Conservation (phyloP, 2,329 filamentous ascomycete genomes). For the Cytospora mali region DNA sequence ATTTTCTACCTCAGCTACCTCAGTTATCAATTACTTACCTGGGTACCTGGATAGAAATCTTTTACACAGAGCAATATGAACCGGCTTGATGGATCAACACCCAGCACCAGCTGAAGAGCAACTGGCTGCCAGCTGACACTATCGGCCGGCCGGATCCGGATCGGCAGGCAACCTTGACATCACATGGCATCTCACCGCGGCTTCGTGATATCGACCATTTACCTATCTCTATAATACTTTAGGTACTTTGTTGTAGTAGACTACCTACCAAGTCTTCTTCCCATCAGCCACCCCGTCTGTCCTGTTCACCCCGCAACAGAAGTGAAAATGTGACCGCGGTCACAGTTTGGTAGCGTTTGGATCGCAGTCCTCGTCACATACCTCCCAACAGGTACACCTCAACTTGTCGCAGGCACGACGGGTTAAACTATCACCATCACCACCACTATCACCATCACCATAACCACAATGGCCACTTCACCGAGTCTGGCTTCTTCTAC, state of each 20-base stretch:
- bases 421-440: neutral
- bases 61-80: no score
- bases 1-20: no score
- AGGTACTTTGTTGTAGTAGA: no score
- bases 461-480: slow-evolving; percentile 12
- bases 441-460: no score
- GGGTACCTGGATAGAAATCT: no score
- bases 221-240: neutral
- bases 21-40: no score
- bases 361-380: neutral
- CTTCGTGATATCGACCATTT: neutral
- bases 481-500: slow-evolving; percentile 24
- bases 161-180: slow-evolving; percentile 9
- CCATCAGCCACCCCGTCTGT: neutral
- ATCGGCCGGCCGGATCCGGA: neutral
- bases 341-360: slow-evolving; percentile 4
- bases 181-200: neutral
- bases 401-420: neutral
- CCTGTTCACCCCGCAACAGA: neutral
- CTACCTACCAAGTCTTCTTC: no score
- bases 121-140: neutral
- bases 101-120: no score
- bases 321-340: slow-evolving; percentile 14
- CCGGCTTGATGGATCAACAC: no score
- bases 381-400: neutral